These are phyloP conservation scores for Plasmodium yoelii DNA, from an alignment of 169 alveolate genomes.

Conservation along the genomic window DNA sequence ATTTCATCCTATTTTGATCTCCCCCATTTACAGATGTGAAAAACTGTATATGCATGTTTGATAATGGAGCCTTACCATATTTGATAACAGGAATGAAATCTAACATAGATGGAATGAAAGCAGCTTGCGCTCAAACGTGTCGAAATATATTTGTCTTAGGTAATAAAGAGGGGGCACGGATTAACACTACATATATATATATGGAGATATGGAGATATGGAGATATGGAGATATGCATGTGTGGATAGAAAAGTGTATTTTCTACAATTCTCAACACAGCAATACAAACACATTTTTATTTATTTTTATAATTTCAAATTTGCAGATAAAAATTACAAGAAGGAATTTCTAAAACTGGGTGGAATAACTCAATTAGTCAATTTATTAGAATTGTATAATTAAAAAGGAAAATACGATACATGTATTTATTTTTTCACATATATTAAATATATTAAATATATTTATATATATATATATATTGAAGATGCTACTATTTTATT, in stretches of 20 bases:
- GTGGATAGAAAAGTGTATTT: no score
- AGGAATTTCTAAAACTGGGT: constrained; percentile 89
- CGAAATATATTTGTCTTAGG: constrained; percentile 91
- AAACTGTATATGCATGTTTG: constrained; percentile 90
- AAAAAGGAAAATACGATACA: not conserved
- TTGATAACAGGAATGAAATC: constrained; percentile 90
- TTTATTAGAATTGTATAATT: constrained; percentile 77
- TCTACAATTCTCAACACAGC: no score
- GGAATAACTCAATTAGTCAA: constrained; percentile 88
- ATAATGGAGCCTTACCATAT: constrained; percentile 90
- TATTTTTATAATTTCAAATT: not conserved
- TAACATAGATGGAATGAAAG: constrained; percentile 90
- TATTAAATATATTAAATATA: not conserved
- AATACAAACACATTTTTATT: not conserved
- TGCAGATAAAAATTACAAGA: constrained; percentile 87
- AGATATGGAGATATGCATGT: no score
- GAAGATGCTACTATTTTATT: not conserved
- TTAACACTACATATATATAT: not conserved
- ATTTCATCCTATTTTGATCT: not conserved
- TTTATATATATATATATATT: constrained; percentile 1
- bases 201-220: no score
- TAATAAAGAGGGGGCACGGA: constrained; percentile 10
- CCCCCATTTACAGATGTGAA: constrained; percentile 78
- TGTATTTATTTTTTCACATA: not conserved
- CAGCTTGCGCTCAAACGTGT: constrained; percentile 93